These are phyloP conservation scores for Zygoascus biomembranicola DNA, from an alignment of 805 yeast genomes.

Conservation along the genomic window DNA sequence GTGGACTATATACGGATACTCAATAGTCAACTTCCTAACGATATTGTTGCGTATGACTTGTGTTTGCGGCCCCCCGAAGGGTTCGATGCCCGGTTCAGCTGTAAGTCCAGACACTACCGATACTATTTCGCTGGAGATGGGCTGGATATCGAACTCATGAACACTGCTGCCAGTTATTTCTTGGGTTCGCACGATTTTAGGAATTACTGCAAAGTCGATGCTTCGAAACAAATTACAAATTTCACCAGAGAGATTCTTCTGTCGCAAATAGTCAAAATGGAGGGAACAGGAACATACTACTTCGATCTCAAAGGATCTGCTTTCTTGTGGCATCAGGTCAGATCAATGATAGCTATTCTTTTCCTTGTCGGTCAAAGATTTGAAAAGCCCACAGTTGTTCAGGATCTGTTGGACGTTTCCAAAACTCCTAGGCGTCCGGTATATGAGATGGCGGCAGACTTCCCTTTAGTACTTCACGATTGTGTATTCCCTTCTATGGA, in stretches of 20 bases:
- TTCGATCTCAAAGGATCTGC: slow-evolving; percentile 83
- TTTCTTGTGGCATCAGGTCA: slow-evolving; percentile 95
- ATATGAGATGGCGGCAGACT: slow-evolving; percentile 83
- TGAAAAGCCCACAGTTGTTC: slow-evolving; percentile 54
- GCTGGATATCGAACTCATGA: slow-evolving; percentile 62
- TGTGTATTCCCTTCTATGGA: slow-evolving; percentile 66
- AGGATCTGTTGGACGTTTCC: slow-evolving; percentile 49
- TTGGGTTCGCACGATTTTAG: slow-evolving; percentile 84
- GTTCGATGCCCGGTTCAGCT: slow-evolving; percentile 91
- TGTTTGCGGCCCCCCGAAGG: slow-evolving; percentile 73
- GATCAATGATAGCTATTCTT: slow-evolving; percentile 86
- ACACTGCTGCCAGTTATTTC: slow-evolving; percentile 50
- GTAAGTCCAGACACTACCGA: slow-evolving; percentile 76
- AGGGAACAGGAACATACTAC: slow-evolving; percentile 33
- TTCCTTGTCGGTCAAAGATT: slow-evolving; percentile 71
- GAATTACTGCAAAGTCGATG: slow-evolving; percentile 91
- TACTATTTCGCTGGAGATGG: slow-evolving; percentile 49
- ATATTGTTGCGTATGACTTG: slow-evolving; percentile 73
- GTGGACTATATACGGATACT: slow-evolving; percentile 67
- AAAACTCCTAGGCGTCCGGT: slow-evolving; percentile 59
- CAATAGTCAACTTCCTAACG: slow-evolving; percentile 71
- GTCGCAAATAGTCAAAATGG: slow-evolving; percentile 38
- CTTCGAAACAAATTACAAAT: slow-evolving; percentile 83
- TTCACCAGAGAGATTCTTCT: slow-evolving; percentile 55
- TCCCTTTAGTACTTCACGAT: slow-evolving; percentile 80